Base-by-base conservation (phyloP, 495 filamentous ascomycete genomes). In the Ascodesmis nigricans region DNA sequence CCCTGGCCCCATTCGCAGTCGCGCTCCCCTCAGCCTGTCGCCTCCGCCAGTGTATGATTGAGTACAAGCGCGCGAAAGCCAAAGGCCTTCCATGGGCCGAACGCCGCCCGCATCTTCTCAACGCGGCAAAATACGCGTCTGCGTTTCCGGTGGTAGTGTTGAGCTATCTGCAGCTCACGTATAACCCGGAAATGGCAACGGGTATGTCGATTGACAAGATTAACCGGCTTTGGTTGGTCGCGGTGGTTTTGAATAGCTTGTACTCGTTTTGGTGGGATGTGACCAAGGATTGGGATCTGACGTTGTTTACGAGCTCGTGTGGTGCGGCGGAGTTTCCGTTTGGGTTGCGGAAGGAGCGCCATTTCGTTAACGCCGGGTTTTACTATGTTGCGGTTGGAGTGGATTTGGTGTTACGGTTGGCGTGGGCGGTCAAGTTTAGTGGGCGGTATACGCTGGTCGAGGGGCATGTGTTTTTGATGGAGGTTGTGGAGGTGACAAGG, bases 241-340 rank as follows among this genome's bases (percentile, higher is more conserved):
- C 70, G 29, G 75, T 76, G 17, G 61, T 75, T 21, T 41, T 87
- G 32, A 97, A 95, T 48, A 79, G 75, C 7, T 58, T 72, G 37
- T 97, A 92, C 56, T 82, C 78, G 21, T 93, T 93, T 63, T 97
- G 84, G 62, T 97, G 87, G 87, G 87, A 97, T 52, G 71, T 95
- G 14, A 67, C 79, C 28, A 82, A 78, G 58, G 87, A 97, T 60
- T 97, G 87, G 87, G 87, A 95, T 45, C 61, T 97, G 25, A 75
- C 71, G 0, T 64, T 95, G n/a, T 78, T 95, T 45, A 39, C 42
- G 4, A 51, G 60, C 15, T 56, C 56, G 33, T 58, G 64, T 20
- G 62, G 59, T 4, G 31, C 4, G 31, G 29, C 3, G 13, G 66
- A 74, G 5, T 61, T 83, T 42, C 70, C 80, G 1, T 91, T 65